These are phyloP conservation scores for Fonsecaea monophora DNA, from an alignment of 2,329 filamentous ascomycete genomes.

Conservation along the genomic window DNA sequence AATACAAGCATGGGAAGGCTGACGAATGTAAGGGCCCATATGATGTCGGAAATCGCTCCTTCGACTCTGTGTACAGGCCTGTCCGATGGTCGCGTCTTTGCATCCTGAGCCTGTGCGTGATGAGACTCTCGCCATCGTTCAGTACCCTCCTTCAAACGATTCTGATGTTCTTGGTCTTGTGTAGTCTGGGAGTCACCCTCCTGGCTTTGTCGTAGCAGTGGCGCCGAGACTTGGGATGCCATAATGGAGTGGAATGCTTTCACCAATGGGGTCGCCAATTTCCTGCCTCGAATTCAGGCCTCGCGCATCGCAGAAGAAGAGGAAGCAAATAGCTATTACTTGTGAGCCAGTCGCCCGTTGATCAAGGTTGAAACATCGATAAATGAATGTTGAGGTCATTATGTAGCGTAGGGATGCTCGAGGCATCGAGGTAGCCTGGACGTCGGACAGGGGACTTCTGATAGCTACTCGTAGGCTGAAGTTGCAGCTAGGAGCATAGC, in stretches of 20 bases:
- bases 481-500: background rate
- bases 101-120: background rate
- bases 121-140: background rate
- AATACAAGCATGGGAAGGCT: constrained; percentile 26
- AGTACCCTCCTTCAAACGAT: background rate
- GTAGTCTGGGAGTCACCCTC: background rate
- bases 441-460: background rate
- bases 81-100: background rate
- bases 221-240: constrained; percentile 8
- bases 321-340: background rate
- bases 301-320: background rate
- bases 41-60: constrained; percentile 20
- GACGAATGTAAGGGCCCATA: constrained; percentile 16
- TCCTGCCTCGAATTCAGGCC: background rate
- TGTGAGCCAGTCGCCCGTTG: background rate
- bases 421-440: background rate
- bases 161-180: background rate
- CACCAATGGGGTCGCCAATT: background rate
- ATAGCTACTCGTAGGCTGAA: background rate
- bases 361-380: background rate
- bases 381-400: background rate
- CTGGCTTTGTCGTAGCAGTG: background rate
- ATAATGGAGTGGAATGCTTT: background rate
- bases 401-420: background rate
- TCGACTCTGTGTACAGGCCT: background rate